These are phyloP conservation scores for Lentinus tigrinus DNA, from an alignment of 768 basidiomycete species.

Conservation along the genomic window DNA sequence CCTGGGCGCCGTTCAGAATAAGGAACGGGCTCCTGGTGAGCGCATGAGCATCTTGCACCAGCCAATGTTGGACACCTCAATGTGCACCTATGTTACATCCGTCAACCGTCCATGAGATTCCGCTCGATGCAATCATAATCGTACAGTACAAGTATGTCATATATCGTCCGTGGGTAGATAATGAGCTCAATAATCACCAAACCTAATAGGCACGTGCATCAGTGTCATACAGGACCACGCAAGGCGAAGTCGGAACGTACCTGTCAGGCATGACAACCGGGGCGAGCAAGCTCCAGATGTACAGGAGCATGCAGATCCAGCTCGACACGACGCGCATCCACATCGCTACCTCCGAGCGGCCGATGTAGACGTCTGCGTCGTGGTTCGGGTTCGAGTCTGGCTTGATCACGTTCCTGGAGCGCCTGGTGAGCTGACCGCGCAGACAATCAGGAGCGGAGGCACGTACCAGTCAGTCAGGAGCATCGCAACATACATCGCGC, in stretches of 20 bases:
- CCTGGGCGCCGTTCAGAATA: constrained; percentile 39
- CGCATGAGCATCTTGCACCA: neutral
- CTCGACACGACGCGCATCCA: constrained; percentile 98
- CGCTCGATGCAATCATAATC: neutral
- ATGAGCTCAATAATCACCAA: constrained; percentile 21
- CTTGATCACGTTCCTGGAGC: constrained; percentile 71
- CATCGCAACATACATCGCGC: constrained; percentile 97
- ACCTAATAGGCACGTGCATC: constrained; percentile 12
- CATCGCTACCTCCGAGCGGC: constrained; percentile 95
- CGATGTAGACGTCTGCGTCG: constrained; percentile 84
- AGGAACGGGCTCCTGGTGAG: constrained; percentile 10
- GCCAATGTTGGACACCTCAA: too few species aligned
- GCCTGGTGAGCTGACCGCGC: neutral
- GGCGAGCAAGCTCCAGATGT: constrained; percentile 85
- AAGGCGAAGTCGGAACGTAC: constrained; percentile 41
- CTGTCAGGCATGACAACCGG: constrained; percentile 90
- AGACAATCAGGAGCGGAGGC: constrained; percentile 2
- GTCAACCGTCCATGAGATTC: constrained; percentile 8
- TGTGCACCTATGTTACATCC: too few species aligned
- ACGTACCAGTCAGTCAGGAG: constrained; percentile 94
- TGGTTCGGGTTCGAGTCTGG: constrained; percentile 46
- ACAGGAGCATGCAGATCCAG: constrained; percentile 89
- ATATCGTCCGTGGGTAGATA: neutral
- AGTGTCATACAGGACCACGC: neutral
- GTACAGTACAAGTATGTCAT: constrained; percentile 10